Percentiles rank a stretch among this genome's conserved stretches.
phyloP scores from a whole-genome alignment of 371 early-diverging fungal genomes.

The Apophysomyces ossiformis region DNA sequence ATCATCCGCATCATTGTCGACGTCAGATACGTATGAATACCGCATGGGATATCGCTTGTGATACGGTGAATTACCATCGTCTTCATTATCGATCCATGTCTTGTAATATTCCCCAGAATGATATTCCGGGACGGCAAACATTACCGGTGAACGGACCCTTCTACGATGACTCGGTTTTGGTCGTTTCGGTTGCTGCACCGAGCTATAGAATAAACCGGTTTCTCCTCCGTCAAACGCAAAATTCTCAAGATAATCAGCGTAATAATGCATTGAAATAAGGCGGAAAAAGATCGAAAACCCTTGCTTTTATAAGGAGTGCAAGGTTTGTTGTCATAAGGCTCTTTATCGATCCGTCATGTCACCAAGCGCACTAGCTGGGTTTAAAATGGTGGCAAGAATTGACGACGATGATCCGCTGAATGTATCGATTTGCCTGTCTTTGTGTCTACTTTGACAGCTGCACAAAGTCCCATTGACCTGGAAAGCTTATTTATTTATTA shows the following conservation, averaged over 20 bases:
- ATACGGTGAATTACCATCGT: neutral
- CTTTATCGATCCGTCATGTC: neutral
- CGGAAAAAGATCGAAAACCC: neutral
- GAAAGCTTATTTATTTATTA: too few species aligned
- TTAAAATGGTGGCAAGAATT: neutral
- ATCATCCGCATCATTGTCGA: neutral
- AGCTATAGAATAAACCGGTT: neutral
- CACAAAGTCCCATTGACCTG: neutral
- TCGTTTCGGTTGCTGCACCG: neutral
- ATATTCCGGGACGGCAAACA: neutral
- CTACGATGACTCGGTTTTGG: neutral
- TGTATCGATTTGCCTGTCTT: too few species aligned
- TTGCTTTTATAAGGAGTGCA: neutral
- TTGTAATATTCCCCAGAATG: neutral
- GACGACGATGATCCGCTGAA: too few species aligned
- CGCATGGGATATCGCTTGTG: neutral
- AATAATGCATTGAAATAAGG: neutral
- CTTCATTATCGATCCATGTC: neutral
- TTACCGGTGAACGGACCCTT: neutral
- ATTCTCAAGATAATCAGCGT: neutral
- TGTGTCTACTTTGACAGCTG: neutral
- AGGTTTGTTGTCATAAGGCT: neutral
- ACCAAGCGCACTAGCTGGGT: too few species aligned
- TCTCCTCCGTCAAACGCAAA: neutral
- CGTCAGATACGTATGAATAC: neutral